Percentiles rank a stretch among this genome's conserved stretches.
These are phyloP conservation scores for Kwoniella pini DNA, from an alignment of 768 basidiomycete species.

Conservation along the genomic window DNA sequence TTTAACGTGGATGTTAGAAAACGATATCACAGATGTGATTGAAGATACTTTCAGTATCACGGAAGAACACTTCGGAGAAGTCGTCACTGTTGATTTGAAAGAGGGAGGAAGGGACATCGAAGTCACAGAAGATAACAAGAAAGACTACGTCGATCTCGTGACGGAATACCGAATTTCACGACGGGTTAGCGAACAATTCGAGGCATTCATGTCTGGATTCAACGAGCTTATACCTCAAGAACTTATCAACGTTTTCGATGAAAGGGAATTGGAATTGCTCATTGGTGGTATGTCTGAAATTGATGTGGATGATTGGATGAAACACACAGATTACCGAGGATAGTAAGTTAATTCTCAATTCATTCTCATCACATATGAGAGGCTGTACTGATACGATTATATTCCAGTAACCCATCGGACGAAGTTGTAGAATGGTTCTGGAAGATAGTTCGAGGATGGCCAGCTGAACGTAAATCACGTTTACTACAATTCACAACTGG, in stretches of 20 bases:
- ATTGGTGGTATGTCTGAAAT: slow-evolving; percentile 99
- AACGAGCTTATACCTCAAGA: slow-evolving; percentile 99
- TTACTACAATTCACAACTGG: slow-evolving; percentile 75
- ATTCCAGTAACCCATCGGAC: slow-evolving; percentile 52
- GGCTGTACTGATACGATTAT: background rate
- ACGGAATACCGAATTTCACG: slow-evolving; percentile 97
- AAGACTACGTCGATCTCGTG: slow-evolving; percentile 90
- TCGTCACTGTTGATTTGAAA: slow-evolving; percentile 94
- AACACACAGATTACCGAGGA: slow-evolving; percentile 96
- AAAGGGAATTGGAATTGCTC: slow-evolving; percentile 91
- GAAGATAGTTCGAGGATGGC: slow-evolving; percentile 98
- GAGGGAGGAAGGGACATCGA: slow-evolving; percentile 79
- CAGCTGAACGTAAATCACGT: slow-evolving; percentile 79
- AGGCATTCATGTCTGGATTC: slow-evolving; percentile 99
- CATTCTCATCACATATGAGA: background rate
- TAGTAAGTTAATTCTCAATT: slow-evolving; percentile 32
- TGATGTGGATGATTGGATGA: slow-evolving; percentile 99
- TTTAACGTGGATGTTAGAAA: slow-evolving; percentile 99
- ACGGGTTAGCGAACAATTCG: slow-evolving; percentile 97
- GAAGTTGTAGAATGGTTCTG: slow-evolving; percentile 96
- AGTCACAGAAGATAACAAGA: slow-evolving; percentile 98
- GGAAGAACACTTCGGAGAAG: slow-evolving; percentile 97
- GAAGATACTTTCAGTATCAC: slow-evolving; percentile 97
- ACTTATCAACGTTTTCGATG: slow-evolving; percentile 96
- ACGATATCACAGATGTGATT: slow-evolving; percentile 96